Evolutionary conservation across 2,329 filamentous ascomycete species (phyloP).

Genomic region (Hymenoscyphus linearis): DNA sequence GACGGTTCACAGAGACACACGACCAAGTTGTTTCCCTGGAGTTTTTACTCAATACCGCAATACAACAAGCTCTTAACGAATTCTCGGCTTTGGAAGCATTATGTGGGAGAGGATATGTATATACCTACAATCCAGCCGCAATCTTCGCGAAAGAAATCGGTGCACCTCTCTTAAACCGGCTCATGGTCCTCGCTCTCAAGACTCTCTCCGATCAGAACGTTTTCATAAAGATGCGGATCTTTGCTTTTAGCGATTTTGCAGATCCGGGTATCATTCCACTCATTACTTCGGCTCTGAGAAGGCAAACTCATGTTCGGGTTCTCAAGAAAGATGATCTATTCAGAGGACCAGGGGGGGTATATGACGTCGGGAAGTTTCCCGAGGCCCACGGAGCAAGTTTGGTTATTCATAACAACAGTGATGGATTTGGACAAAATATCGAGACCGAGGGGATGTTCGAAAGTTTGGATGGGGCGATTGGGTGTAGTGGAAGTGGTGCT

Average conservation of each 20-base stretch:
- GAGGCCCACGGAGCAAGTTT: constrained; percentile 17
- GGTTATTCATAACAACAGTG: constrained; percentile 30
- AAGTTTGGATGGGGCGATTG: constrained; percentile 30
- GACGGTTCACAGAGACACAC: constrained; percentile 11
- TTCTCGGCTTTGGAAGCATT: constrained; percentile 24
- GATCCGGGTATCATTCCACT: constrained; percentile 3
- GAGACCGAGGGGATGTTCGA: constrained; percentile 23
- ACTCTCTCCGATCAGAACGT: constrained; percentile 13
- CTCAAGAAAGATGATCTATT: constrained; percentile 19
- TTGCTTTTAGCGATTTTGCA: constrained; percentile 26
- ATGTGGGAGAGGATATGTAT: constrained; percentile 26
- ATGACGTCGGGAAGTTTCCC: constrained; percentile 9
- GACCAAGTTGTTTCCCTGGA: constrained; percentile 21
- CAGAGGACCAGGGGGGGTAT: constrained; percentile 11
- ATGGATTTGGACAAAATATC: constrained; percentile 31
- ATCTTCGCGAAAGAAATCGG: constrained; percentile 26
- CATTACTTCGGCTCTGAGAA: constrained; percentile 12
- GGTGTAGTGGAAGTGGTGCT: constrained; percentile 24
- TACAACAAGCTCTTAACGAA: constrained; percentile 25
- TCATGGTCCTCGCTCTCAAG: constrained; percentile 21
- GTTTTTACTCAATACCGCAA: constrained; percentile 22
- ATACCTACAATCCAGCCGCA: constrained; percentile 26
- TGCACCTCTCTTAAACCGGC: constrained; percentile 19
- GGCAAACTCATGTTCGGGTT: constrained; percentile 15
- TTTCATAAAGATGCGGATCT: constrained; percentile 22